phyloP scores from a whole-genome alignment of 345 rosid species.

The Theobroma cacao region DNA sequence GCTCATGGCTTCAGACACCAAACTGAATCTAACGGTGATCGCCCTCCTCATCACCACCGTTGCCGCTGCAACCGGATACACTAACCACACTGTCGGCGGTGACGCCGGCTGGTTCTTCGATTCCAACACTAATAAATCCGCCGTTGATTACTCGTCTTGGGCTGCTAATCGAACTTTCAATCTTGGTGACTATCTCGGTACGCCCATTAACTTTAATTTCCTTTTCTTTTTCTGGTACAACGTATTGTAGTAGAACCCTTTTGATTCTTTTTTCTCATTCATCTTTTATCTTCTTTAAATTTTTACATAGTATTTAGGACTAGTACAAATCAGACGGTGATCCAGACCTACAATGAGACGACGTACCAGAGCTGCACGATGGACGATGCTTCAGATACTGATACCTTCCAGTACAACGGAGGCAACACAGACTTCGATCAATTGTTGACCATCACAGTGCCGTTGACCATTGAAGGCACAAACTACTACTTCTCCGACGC shows the following conservation, averaged over 20 bases:
- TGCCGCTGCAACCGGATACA: conserved; percentile 34
- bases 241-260: background rate
- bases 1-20: conserved; percentile 20
- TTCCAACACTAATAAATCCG: conserved; percentile 41
- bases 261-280: background rate
- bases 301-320: conserved; percentile 45
- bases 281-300: background rate
- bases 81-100: conserved; percentile 58
- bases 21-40: conserved; percentile 22
- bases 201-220: conserved; percentile 3
- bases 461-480: conserved; percentile 45
- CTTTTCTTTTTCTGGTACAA: background rate
- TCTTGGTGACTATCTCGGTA: conserved; percentile 66
- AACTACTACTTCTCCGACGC: conserved; percentile 62
- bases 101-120: conserved; percentile 54
- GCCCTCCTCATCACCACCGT: conserved; percentile 33
- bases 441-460: conserved; percentile 37
- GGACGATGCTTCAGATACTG: conserved; percentile 40
- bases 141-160: conserved; percentile 54
- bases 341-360: conserved; percentile 54
- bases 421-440: conserved; percentile 32
- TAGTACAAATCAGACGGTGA: conserved; percentile 53
- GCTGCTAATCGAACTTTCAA: conserved; percentile 46
- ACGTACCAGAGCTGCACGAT: conserved; percentile 40
- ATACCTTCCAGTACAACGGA: conserved; percentile 43